These are phyloP conservation scores for Cymbidium sinense DNA, from an alignment of 106 monocot genomes.

Conservation along the genomic window DNA sequence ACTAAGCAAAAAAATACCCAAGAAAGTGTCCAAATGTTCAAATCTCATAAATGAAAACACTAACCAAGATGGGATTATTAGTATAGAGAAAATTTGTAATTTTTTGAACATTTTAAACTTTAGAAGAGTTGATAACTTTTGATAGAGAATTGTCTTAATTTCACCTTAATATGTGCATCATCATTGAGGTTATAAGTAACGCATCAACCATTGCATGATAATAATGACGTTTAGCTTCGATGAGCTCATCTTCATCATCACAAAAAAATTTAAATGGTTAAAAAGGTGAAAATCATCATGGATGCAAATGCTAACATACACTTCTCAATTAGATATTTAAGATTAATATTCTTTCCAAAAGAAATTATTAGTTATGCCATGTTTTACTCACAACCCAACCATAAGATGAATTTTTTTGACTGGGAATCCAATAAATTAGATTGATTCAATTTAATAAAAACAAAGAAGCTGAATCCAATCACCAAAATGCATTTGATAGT, in stretches of 20 bases:
- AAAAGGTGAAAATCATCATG: background rate
- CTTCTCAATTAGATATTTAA: too few relatives aligned
- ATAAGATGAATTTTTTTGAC: background rate
- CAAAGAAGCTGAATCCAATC: background rate
- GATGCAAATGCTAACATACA: background rate
- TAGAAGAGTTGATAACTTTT: background rate
- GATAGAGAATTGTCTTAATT: background rate
- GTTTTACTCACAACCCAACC: background rate
- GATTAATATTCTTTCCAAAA: background rate
- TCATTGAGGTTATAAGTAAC: slow-evolving; percentile 17
- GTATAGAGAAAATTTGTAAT: background rate
- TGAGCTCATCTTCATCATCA: background rate
- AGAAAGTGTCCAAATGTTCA: background rate
- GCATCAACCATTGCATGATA: slow-evolving; percentile 16
- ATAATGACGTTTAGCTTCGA: slow-evolving; percentile 15
- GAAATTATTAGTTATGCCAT: background rate
- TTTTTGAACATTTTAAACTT: background rate
- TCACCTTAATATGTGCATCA: slow-evolving; percentile 19
- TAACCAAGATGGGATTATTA: background rate
- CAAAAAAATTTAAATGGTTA: background rate
- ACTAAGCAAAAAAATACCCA: background rate
- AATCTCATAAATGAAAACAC: background rate
- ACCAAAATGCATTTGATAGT: background rate
- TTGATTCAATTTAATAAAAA: background rate
- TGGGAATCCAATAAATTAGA: background rate